Percentiles rank a stretch among this genome's conserved stretches.
Conservation (phyloP, 2,329 filamentous ascomycete species). For the Aphanocladium album region DNA sequence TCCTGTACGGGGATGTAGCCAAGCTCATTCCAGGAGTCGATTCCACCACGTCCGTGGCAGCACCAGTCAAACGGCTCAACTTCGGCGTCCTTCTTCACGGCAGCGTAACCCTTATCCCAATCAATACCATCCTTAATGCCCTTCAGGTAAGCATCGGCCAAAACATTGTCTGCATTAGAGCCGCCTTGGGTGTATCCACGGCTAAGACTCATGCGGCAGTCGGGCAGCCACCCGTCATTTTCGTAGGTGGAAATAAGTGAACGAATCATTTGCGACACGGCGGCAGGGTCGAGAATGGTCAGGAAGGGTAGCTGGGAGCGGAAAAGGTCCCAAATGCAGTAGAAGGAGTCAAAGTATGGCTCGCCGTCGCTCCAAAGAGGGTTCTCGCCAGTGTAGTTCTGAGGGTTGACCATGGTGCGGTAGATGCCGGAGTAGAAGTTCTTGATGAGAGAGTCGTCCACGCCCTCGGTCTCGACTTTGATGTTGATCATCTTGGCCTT, state of each 20-base stretch:
- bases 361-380: conserved; percentile 60
- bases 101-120: conserved; percentile 65
- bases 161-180: conserved; percentile 65
- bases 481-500: conserved; percentile 55
- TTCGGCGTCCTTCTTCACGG: conserved; percentile 68
- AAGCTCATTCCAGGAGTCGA: conserved; percentile 65
- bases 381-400: conserved; percentile 71
- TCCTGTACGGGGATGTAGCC: conserved; percentile 69
- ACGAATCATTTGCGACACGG: conserved; percentile 62
- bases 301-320: conserved; percentile 65
- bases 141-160: conserved; percentile 65
- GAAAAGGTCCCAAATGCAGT: conserved; percentile 72
- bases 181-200: conserved; percentile 72
- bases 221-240: conserved; percentile 66
- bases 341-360: conserved; percentile 72
- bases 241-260: conserved; percentile 68
- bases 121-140: conserved; percentile 55
- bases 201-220: conserved; percentile 71
- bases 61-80: conserved; percentile 66
- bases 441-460: conserved; percentile 49
- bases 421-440: conserved; percentile 71
- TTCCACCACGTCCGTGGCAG: conserved; percentile 63
- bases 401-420: conserved; percentile 65
- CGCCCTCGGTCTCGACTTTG: conserved; percentile 46
- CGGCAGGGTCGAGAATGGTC: conserved; percentile 59